Percentiles rank a stretch among this genome's conserved stretches.
These are phyloP conservation scores for Globisporangium barbulae DNA, from an alignment of 352 stramenopile genomes.

Conservation along the genomic window DNA sequence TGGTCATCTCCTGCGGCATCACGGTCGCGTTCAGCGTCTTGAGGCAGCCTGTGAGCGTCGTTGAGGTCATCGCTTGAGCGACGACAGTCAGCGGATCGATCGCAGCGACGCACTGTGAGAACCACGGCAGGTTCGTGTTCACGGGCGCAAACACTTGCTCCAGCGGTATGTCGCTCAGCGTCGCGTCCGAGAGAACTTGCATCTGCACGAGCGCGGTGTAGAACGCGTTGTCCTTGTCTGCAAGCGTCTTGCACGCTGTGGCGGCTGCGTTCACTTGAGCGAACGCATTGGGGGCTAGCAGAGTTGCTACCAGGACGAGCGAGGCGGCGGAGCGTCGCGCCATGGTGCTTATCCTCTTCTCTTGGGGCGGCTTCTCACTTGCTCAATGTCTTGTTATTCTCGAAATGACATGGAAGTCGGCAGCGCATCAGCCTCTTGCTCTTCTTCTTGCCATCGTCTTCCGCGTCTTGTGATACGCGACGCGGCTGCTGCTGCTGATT, in stretches of 20 bases:
- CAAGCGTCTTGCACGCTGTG: constrained; percentile 21
- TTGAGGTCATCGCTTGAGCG: constrained; percentile 15
- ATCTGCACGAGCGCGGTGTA: constrained; percentile 3
- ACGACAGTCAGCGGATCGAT: constrained; percentile 29
- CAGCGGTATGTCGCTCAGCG: constrained; percentile 15
- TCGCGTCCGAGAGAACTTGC: neutral
- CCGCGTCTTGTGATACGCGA: neutral
- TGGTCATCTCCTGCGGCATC: constrained; percentile 8
- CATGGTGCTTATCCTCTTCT: neutral
- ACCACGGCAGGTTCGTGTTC: constrained; percentile 27
- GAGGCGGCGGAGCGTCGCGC: neutral
- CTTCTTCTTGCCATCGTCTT: neutral
- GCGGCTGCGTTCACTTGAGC: neutral
- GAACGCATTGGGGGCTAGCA: neutral
- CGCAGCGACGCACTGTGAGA: constrained; percentile 38
- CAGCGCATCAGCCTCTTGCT: neutral
- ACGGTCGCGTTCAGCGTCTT: constrained; percentile 19
- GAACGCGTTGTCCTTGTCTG: constrained; percentile 21
- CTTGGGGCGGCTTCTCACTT: too few relatives aligned
- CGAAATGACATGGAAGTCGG: too few relatives aligned
- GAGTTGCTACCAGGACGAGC: neutral
- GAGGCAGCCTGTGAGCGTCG: constrained; percentile 25
- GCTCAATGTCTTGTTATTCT: neutral
- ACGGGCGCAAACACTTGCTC: constrained; percentile 22
- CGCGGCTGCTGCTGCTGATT: neutral